phyloP scores from a whole-genome alignment of 805 yeast genomes.

The Saccharomycopsis microspora region DNA sequence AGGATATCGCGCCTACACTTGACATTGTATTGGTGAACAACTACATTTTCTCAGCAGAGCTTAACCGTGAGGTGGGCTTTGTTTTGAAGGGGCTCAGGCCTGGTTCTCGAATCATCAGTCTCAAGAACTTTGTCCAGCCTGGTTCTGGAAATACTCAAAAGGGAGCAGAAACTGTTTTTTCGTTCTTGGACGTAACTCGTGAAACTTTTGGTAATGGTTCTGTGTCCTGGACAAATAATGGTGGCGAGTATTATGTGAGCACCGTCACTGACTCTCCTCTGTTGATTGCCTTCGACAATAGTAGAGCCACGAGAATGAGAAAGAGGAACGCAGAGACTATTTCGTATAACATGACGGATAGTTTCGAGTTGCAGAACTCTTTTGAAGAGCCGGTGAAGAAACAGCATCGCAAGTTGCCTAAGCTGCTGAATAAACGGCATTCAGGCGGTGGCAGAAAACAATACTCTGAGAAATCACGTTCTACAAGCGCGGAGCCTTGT shows the following conservation, averaged over 20 bases:
- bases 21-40: slow-evolving; percentile 75
- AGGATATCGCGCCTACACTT: slow-evolving; percentile 41
- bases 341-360: too few species aligned
- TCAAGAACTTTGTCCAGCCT: slow-evolving; percentile 70
- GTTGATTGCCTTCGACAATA: not conserved
- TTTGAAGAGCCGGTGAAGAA: too few species aligned
- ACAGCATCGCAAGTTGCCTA: too few species aligned
- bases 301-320: slow-evolving; percentile 5
- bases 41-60: slow-evolving; percentile 67
- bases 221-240: slow-evolving; percentile 82
- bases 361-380: too few species aligned
- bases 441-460: too few species aligned
- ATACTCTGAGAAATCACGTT: too few species aligned
- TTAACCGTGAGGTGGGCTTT: slow-evolving; percentile 57
- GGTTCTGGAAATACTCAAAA: slow-evolving; percentile 51
- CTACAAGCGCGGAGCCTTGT: too few species aligned
- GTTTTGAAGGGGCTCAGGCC: slow-evolving; percentile 52
- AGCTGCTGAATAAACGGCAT: too few species aligned
- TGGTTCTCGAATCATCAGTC: slow-evolving; percentile 70
- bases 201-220: slow-evolving; percentile 47
- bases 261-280: slow-evolving; percentile 38
- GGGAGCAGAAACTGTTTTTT: slow-evolving; percentile 48
- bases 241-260: slow-evolving; percentile 67
- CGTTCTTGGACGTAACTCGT: slow-evolving; percentile 51
- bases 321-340: not conserved